Conservation (phyloP, 768 basidiomycete genomes). For the Tulasnella sp. region DNA sequence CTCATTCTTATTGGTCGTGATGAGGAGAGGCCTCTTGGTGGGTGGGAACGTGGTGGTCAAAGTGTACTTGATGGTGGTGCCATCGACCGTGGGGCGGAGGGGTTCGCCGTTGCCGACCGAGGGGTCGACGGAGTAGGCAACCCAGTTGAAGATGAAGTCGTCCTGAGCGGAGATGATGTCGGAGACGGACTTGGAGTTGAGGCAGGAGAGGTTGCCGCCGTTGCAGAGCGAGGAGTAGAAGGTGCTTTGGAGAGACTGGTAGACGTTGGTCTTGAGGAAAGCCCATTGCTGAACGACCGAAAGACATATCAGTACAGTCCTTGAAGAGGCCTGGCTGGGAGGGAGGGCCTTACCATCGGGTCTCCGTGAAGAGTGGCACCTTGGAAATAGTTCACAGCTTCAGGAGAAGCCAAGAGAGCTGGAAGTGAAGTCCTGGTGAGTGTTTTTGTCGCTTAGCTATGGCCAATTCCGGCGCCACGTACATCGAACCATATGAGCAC, state of each 20-base stretch:
- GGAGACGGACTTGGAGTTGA: conserved; percentile 59
- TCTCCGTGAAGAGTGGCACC: conserved; percentile 85
- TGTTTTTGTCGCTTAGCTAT: not conserved
- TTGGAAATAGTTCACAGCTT: conserved; percentile 70
- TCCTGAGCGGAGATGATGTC: conserved; percentile 59
- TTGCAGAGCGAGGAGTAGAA: conserved; percentile 55
- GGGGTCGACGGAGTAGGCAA: conserved; percentile 52
- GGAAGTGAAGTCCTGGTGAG: not conserved
- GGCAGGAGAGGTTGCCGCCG: conserved; percentile 44
- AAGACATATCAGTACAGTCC: conserved; percentile 1
- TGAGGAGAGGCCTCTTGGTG: conserved; percentile 64
- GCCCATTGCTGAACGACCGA: conserved; percentile 62
- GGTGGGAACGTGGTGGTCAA: conserved; percentile 67
- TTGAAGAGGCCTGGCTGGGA: not conserved
- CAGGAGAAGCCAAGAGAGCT: conserved; percentile 72
- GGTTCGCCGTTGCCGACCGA: conserved; percentile 58
- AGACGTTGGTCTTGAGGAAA: conserved; percentile 60
- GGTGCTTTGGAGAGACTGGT: conserved; percentile 55
- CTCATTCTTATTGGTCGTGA: conserved; percentile 74
- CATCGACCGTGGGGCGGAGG: conserved; percentile 71
- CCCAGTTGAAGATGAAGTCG: conserved; percentile 48
- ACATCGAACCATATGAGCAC: conserved; percentile 72
- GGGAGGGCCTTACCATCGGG: conserved; percentile 66
- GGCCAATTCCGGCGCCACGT: conserved; percentile 31
- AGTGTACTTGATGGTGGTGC: conserved; percentile 66